Evolutionary conservation across 352 stramenopile genomes (phyloP), one percentile per base, ranked within the genome.

Genomic region (Phytophthora pistaciae): DNA sequence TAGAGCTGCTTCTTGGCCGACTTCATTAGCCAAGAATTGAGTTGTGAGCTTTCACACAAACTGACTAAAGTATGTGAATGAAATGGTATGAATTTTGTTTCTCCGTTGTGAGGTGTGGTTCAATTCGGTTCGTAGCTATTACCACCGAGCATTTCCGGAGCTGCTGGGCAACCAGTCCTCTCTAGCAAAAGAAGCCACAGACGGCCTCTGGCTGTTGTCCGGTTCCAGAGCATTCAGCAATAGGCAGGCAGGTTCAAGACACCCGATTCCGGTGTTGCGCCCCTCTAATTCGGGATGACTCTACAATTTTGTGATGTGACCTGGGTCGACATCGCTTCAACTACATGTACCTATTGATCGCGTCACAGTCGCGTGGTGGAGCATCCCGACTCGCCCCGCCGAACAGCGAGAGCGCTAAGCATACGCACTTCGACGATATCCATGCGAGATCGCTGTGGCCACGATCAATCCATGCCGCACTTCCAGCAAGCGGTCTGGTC

Each of bases 391-490:
- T 50, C 42, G n/a, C 42, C 10, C 25, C 16, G 16, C 18, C 52
- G 52, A 40, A 57, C 52, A 57, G 52, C 52, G 18, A 40, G 7
- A 57, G 52, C 27, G 25, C 21, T 57, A 57, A 57, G 52, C 27
- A 9, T 33, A 33, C 29, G 29, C 29, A 56, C 50, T 20, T 36
- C 50, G 33, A 56, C 16, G 25, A 5, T 29, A 29, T 29, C 25
- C 25, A 29, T 29, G 25, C 25, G 25, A 29, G 25, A 29, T 29
- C 25, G 25, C 25, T 29, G 25, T 29, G 25, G 25, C 25, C 25
- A 29, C 25, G 14, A 56, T 56, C 10, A 36, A 18, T 20, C 25
- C 49, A 56, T 18, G 21, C 20, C 25, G 16, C 49, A 55, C 16
- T 13, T 20, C 6, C 52, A 42, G 25, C 14, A 40, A 25, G 14